Percentiles rank a stretch among this genome's conserved stretches.
Conservation (phyloP, 371 early-diverging fungal genomes). For the Mortierella sp. region DNA sequence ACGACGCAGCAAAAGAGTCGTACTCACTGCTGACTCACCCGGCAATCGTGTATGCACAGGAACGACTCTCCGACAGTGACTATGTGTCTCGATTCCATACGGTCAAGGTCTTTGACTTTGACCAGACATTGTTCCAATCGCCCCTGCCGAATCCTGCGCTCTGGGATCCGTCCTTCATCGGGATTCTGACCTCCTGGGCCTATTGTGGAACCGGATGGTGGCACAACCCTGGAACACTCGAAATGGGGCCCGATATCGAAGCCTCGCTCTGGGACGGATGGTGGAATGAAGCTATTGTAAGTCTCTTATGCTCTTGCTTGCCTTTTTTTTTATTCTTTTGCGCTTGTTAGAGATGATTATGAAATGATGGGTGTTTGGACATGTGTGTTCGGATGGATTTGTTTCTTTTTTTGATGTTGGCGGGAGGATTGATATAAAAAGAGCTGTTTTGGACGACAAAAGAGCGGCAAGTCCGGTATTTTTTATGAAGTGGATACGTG, state of each 20-base stretch:
- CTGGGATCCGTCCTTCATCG: conserved; percentile 71
- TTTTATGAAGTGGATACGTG: not conserved
- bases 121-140: conserved; percentile 81
- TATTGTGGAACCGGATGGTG: conserved; percentile 74
- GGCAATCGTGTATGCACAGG: conserved; percentile 39
- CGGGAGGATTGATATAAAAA: not conserved
- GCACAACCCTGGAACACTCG: conserved; percentile 74
- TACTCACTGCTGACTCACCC: conserved; percentile 27
- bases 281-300: conserved; percentile 57
- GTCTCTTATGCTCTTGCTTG: conserved; percentile 2
- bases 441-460: too few species aligned
- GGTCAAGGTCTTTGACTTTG: conserved; percentile 77
- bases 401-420: not conserved
- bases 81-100: conserved; percentile 28
- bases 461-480: not conserved
- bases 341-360: too few species aligned
- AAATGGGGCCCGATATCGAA: conserved; percentile 45
- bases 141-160: conserved; percentile 76
- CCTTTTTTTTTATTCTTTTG: not conserved
- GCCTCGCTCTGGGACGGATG: conserved; percentile 43
- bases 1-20: not conserved
- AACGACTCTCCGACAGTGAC: conserved; percentile 16
- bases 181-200: conserved; percentile 68
- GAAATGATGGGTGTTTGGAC: too few species aligned
- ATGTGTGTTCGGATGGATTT: too few species aligned